Base-by-base conservation (phyloP, 1,284 basidiomycete species). In the Melanopsichium pennsylvanicum region DNA sequence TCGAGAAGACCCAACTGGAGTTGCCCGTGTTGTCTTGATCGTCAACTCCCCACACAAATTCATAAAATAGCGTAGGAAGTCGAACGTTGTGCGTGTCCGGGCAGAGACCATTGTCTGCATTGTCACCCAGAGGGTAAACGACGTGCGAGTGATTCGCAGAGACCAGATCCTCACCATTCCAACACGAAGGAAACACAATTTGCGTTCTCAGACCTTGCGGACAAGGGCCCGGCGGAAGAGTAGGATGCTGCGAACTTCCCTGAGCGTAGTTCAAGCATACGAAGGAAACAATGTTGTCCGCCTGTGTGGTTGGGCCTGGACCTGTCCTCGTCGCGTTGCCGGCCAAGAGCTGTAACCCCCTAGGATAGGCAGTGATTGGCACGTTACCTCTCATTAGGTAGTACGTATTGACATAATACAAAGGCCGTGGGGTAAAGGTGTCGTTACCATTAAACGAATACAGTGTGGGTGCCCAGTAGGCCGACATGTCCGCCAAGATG, bases 1-100 rank as follows among this genome's bases (percentile, higher is more conserved):
- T 72, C n/a, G 57, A 16, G 5, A 74, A 33, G 4, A 74, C 67
- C 49, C 48, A 58, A 5, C 35, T 37, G 16, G 58, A 57, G 22
- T 61, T 45, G 55, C 38, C 46, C 15, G 22, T 16, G 33, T 60
- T 61, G 38, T 47, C 37, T 16, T 39, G 27, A 2, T n/a, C 23
- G 5, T 29, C 40, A 0, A 61, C 56, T 16, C 34, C 43, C 49
- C 47, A 62, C 5, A 70, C 48, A 38, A 84, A 83, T 71, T 85
- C 84, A 70, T 84, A 85, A 64, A 86, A 84, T 5, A 85, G 74
- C 26, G 85, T 84, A 72, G 86, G 84, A 12, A 86, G 58, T 11
- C 79, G 70, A 16, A 85, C 81, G 1, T 84, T 83, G 70, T 86
- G 84, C 2, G 83, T 82, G 3, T 76, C 34, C 0, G 85, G 85